phyloP scores from a whole-genome alignment of 2,329 filamentous ascomycete genomes.

The Paraconiothyrium sp. region DNA sequence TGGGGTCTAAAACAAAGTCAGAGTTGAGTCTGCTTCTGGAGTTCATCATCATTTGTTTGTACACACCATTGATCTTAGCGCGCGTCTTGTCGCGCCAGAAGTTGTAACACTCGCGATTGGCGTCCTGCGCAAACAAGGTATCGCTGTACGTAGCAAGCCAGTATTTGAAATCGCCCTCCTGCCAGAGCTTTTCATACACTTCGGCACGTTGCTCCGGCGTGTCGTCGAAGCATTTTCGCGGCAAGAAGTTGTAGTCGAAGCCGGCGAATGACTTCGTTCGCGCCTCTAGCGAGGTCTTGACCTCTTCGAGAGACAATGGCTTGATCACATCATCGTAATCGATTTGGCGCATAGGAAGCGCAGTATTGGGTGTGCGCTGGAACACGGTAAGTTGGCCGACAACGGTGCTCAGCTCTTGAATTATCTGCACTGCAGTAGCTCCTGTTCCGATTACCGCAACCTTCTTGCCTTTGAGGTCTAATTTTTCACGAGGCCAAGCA shows the following conservation, averaged over 20 bases:
- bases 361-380: slow-evolving; percentile 65
- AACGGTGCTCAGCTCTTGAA: slow-evolving; percentile 64
- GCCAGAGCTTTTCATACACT: slow-evolving; percentile 32
- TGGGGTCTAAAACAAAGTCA: slow-evolving; percentile 26
- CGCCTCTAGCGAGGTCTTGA: slow-evolving; percentile 31
- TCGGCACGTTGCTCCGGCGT: slow-evolving; percentile 25
- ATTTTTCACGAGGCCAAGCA: slow-evolving; percentile 65
- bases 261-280: slow-evolving; percentile 27
- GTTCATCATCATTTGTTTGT: not conserved
- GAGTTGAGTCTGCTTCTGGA: not conserved
- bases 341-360: slow-evolving; percentile 34
- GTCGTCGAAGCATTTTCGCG: slow-evolving; percentile 31
- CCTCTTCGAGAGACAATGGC: slow-evolving; percentile 42
- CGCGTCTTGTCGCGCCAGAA: slow-evolving; percentile 55
- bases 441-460: slow-evolving; percentile 68
- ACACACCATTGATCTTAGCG: slow-evolving; percentile 39
- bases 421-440: slow-evolving; percentile 68
- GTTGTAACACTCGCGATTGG: slow-evolving; percentile 54
- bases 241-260: slow-evolving; percentile 33
- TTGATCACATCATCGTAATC: slow-evolving; percentile 53
- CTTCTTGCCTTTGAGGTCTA: slow-evolving; percentile 64
- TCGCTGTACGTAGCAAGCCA: slow-evolving; percentile 46
- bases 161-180: slow-evolving; percentile 33
- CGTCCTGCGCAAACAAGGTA: slow-evolving; percentile 45
- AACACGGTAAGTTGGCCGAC: slow-evolving; percentile 65